Conservation (phyloP, 345 rosid genomes). For the Salix viminalis region DNA sequence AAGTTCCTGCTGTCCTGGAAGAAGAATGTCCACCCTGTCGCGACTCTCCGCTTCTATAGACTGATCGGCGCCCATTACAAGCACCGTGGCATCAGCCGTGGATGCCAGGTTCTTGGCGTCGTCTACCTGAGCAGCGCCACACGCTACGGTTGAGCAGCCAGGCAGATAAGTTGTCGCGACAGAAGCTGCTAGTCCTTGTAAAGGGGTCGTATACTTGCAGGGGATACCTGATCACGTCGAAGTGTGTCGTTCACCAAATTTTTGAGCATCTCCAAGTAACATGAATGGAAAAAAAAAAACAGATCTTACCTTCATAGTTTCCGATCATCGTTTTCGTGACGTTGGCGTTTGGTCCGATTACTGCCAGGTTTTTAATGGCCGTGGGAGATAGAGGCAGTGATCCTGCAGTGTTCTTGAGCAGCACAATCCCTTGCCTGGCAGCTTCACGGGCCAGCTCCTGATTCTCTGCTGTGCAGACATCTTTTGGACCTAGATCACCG, state of each 20-base stretch:
- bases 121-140: constrained; percentile 55
- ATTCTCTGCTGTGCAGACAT: constrained; percentile 64
- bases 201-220: constrained; percentile 78
- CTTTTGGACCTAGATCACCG: constrained; percentile 71
- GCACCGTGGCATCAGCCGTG: constrained; percentile 67
- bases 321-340: constrained; percentile 95
- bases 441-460: constrained; percentile 86
- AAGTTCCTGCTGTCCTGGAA: constrained; percentile 74
- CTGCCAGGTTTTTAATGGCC: constrained; percentile 58
- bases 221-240: constrained; percentile 53
- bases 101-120: constrained; percentile 55
- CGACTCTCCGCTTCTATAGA: constrained; percentile 65
- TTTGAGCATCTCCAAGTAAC: not conserved
- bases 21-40: constrained; percentile 57
- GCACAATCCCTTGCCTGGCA: constrained; percentile 89
- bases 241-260: not conserved
- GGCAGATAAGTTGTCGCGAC: constrained; percentile 55
- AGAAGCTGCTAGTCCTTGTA: constrained; percentile 57
- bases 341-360: constrained; percentile 91
- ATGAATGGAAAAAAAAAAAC: not conserved
- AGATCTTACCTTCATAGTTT: constrained; percentile 66
- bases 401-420: constrained; percentile 60
- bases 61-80: constrained; percentile 76
- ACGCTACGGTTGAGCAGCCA: constrained; percentile 72
- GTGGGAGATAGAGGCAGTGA: constrained; percentile 64